Evolutionary conservation across 495 filamentous ascomycete genomes (phyloP).

Genomic region (Hypoxylon perforatum): DNA sequence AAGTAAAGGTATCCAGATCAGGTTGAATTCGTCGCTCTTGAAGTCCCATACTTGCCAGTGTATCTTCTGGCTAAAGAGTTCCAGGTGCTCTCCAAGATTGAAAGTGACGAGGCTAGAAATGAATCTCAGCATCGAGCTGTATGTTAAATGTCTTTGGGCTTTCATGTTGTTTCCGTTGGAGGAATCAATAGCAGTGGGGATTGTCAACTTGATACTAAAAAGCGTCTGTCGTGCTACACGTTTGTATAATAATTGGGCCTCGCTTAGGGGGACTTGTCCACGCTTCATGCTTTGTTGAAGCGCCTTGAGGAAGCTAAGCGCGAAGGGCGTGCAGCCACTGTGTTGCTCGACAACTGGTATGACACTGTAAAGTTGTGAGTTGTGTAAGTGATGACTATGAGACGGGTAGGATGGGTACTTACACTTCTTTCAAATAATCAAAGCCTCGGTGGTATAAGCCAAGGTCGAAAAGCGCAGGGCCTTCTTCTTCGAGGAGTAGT

Average conservation of each 20-base stretch:
- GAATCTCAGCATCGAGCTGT: slow-evolving; percentile 5
- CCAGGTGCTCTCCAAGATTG: neutral
- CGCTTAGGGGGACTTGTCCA: neutral
- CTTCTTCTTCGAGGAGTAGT: slow-evolving; percentile 3
- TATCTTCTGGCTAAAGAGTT: slow-evolving; percentile 30
- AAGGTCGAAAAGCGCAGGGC: slow-evolving; percentile 6
- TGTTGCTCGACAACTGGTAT: slow-evolving; percentile 1
- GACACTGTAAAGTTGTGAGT: too few relatives aligned
- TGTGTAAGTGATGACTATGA: neutral
- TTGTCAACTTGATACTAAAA: neutral
- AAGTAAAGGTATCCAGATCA: slow-evolving; percentile 40
- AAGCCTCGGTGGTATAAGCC: neutral
- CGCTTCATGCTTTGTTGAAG: neutral
- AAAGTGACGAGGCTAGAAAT: slow-evolving; percentile 10
- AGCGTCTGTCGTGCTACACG: slow-evolving; percentile 4
- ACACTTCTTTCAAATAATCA: slow-evolving; percentile 5
- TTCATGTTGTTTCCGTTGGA: too few relatives aligned
- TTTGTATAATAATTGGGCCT: slow-evolving; percentile 6
- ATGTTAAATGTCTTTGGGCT: neutral
- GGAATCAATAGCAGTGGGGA: slow-evolving; percentile 7
- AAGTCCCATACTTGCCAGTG: slow-evolving; percentile 9
- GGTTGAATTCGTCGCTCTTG: slow-evolving; percentile 14
- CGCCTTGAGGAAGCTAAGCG: slow-evolving; percentile 4
- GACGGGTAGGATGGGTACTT: neutral
- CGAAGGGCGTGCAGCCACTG: neutral